Conservation (phyloP, 768 basidiomycete genomes). For the Mycena capillaripes region DNA sequence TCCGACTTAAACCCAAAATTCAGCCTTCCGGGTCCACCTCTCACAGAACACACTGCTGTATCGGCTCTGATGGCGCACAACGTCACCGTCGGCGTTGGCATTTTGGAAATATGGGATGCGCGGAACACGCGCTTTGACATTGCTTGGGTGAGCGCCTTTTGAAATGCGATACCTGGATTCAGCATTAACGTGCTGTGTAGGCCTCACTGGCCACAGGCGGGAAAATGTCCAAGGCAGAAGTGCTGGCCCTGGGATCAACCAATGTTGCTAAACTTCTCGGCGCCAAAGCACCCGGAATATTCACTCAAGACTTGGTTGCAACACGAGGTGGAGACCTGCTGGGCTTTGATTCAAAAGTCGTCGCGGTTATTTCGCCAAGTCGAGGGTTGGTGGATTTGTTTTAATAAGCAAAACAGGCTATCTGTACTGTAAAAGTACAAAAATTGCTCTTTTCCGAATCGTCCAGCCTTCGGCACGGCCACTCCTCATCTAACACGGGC, state of each 20-base stretch:
- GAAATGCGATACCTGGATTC: conserved; percentile 53
- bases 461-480: too few species aligned
- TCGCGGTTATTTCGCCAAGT: not conserved
- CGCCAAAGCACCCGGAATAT: too few species aligned
- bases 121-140: conserved; percentile 85
- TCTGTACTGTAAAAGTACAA: too few species aligned
- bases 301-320: not conserved
- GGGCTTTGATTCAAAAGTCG: not conserved
- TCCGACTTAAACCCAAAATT: too few species aligned
- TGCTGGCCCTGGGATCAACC: conserved; percentile 60
- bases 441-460: too few species aligned
- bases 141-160: conserved; percentile 83
- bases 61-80: conserved; percentile 59
- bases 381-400: not conserved
- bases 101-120: conserved; percentile 76
- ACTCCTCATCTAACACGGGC: too few species aligned
- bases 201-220: conserved; percentile 41
- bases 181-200: conserved; percentile 42
- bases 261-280: conserved; percentile 55
- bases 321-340: not conserved
- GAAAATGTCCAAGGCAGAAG: conserved; percentile 55
- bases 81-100: conserved; percentile 80
- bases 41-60: conserved; percentile 68
- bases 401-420: too few species aligned
- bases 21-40: conserved; percentile 81